A percentile compares a stretch with the other conserved stretches of the same genome.
phyloP scores from a whole-genome alignment of 306 rosid species.

The Lathyrus tuberosus region DNA sequence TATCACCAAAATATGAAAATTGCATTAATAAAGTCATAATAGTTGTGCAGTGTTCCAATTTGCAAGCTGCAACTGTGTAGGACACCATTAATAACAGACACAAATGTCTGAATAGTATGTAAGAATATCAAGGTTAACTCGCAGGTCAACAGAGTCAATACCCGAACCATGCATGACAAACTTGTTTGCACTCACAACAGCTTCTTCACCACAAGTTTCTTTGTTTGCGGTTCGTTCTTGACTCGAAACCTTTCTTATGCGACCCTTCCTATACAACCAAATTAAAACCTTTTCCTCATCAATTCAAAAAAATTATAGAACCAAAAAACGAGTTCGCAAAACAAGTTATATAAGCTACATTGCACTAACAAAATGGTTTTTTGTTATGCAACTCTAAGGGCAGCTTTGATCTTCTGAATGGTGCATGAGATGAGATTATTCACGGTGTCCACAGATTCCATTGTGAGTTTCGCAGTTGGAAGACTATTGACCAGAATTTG shows the following conservation, averaged over 20 bases:
- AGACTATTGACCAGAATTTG: conserved; percentile 75
- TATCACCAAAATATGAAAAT: background rate
- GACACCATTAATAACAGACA: conserved; percentile 3
- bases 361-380: conserved; percentile 28
- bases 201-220: conserved; percentile 7
- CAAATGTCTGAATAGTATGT: conserved; percentile 5
- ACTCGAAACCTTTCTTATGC: conserved; percentile 68
- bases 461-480: conserved; percentile 73
- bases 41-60: conserved; percentile 28
- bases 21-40: conserved; percentile 25
- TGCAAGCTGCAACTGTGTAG: conserved; percentile 16
- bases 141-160: conserved; percentile 85
- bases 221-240: conserved; percentile 92
- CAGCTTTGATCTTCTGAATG: conserved; percentile 74
- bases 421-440: conserved; percentile 81
- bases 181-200: background rate
- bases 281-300: conserved; percentile 10
- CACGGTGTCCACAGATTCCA: conserved; percentile 79
- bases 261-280: conserved; percentile 39
- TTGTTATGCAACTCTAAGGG: conserved; percentile 52
- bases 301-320: background rate
- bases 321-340: background rate
- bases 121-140: conserved; percentile 36
- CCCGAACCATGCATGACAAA: conserved; percentile 72
- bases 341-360: background rate